Evolutionary conservation across 2,329 filamentous ascomycete species (phyloP).

Genomic region (Aschersonia sp.): DNA sequence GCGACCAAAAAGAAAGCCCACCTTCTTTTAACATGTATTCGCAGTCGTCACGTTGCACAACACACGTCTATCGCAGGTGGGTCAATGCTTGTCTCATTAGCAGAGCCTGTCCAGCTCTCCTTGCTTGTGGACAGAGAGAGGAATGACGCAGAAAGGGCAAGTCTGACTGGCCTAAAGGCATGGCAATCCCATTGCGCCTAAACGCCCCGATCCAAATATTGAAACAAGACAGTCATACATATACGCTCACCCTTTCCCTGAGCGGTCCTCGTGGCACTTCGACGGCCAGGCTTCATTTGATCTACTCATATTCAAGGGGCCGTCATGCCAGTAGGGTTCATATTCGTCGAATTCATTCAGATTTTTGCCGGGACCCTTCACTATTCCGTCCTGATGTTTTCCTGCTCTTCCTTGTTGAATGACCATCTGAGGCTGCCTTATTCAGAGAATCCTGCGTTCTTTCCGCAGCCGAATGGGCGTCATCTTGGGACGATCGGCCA

Average conservation of each 20-base stretch:
- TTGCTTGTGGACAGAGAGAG: background rate
- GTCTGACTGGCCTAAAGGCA: background rate
- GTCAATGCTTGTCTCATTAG: background rate
- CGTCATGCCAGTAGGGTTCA: too few relatives aligned
- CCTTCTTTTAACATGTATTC: too few relatives aligned
- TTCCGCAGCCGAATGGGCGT: background rate
- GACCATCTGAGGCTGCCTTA: too few relatives aligned
- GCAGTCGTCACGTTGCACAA: too few relatives aligned
- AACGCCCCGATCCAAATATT: background rate
- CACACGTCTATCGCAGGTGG: too few relatives aligned
- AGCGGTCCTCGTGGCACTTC: too few relatives aligned
- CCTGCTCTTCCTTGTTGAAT: too few relatives aligned
- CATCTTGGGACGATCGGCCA: slow-evolving; percentile 14
- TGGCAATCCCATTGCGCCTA: background rate
- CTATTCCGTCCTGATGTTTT: background rate
- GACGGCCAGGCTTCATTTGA: too few relatives aligned
- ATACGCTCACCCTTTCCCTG: too few relatives aligned
- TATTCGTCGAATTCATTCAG: background rate
- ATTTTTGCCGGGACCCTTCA: background rate
- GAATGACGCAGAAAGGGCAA: background rate
- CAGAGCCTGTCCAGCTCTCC: background rate
- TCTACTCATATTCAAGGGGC: too few relatives aligned
- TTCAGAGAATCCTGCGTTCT: too few relatives aligned
- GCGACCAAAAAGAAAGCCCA: too few relatives aligned
- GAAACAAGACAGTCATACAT: background rate